Base-by-base conservation (phyloP, 352 stramenopile genomes). In the Hyaloperonospora arabidopsidis region DNA sequence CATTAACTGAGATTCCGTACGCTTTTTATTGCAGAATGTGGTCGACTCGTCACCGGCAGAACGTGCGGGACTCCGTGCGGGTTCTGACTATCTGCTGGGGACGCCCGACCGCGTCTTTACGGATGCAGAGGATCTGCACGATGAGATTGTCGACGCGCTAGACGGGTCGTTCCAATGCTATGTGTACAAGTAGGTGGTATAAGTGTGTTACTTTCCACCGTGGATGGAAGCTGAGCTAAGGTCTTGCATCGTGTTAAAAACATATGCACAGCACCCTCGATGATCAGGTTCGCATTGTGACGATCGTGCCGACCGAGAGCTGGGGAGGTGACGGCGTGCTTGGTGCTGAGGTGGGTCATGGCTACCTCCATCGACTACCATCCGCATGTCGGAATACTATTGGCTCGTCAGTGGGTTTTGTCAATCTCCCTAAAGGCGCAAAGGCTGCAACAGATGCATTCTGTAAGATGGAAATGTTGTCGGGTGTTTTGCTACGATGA, bases 121-220 rank as follows among this genome's bases (percentile, higher is more conserved):
- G 28, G 79, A 88, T 63, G 46, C 79, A 0, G 84, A 96, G 17
- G 86, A 95, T 50, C 70, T 99, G 38, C 78, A 90, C 28, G 80
- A 95, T 32, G 84, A 97, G 52, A 79, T 98, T 25, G 52, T 93
- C 52, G 67, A 93, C 39, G 72, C 97, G 50, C 52, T 97, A 5
- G 87, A 98, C 61, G 71, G 87, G 41, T 86, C 95, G 2, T 88
- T 99, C 54, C 94, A 98, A 72, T 91, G 97, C 49, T 99, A 98
- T 62, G 94, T 98, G 13, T 99, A 98, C 82, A 98, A 96, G 84
- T 92, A 43, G 17, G 76, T 67, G 10, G 13, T 32, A 29, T 18
- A 11, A 45, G 39, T 39, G 35, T 36, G 6, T 45, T 12, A 22
- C 25, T 21, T 17, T 15, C 6, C 23, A 8, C 6, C 4, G 34